Conservation (phyloP, 768 basidiomycete species). For the Naganishia onofrii region DNA sequence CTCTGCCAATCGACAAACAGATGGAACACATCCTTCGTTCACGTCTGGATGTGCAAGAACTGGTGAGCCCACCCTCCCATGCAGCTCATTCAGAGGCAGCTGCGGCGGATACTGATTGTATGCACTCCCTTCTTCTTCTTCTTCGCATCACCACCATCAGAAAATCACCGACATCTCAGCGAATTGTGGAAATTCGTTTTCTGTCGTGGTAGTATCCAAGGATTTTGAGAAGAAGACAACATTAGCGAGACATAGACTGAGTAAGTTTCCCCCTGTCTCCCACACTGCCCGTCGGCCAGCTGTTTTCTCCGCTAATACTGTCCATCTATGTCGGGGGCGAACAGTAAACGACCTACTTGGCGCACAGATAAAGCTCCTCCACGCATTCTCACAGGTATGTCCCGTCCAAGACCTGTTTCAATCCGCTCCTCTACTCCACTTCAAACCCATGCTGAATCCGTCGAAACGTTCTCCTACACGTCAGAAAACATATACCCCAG, state of each 20-base stretch:
- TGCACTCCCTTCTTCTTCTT: neutral
- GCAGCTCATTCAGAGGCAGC: no score
- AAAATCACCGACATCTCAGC: slow-evolving; percentile 50
- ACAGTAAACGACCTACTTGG: slow-evolving; percentile 47
- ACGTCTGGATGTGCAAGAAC: slow-evolving; percentile 23
- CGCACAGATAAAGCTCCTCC: slow-evolving; percentile 44
- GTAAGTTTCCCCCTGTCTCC: slow-evolving; percentile 31
- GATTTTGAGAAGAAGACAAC: slow-evolving; percentile 49
- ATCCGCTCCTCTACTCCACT: no score
- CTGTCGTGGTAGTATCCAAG: slow-evolving; percentile 46
- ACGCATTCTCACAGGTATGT: slow-evolving; percentile 51
- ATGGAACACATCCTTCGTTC: slow-evolving; percentile 26
- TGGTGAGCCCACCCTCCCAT: neutral
- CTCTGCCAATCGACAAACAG: slow-evolving; percentile 17
- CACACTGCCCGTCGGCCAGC: no score
- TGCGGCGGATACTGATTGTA: no score
- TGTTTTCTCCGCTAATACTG: no score
- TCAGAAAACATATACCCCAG: slow-evolving; percentile 49
- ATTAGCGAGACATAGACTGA: slow-evolving; percentile 48
- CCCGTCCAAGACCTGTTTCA: no score
- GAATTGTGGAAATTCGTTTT: slow-evolving; percentile 49
- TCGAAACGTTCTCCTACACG: neutral
- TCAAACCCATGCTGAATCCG: no score
- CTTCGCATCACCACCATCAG: no score
- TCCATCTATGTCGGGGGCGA: slow-evolving; percentile 32